Conservation (phyloP, 2,329 filamentous ascomycete genomes). For the Trichophyton verrucosum region DNA sequence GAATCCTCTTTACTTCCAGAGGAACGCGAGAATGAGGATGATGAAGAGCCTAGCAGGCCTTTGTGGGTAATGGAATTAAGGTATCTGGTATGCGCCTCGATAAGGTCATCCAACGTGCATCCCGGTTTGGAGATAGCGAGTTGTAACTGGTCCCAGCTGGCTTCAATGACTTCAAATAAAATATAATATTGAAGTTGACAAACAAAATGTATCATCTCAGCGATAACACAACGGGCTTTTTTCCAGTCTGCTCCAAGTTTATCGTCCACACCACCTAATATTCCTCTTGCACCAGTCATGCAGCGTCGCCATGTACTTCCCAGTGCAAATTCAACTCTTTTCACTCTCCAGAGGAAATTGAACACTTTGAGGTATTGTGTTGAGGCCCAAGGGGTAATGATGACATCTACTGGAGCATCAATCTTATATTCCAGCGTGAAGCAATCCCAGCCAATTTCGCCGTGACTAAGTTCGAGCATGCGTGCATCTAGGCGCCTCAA, state of each 20-base stretch:
- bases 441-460: slow-evolving; percentile 97
- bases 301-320: slow-evolving; percentile 84
- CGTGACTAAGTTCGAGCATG: slow-evolving; percentile 91
- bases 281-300: slow-evolving; percentile 89
- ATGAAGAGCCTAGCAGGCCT: slow-evolving; percentile 66
- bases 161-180: slow-evolving; percentile 94
- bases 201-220: slow-evolving; percentile 98
- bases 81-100: slow-evolving; percentile 80
- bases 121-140: slow-evolving; percentile 68
- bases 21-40: slow-evolving; percentile 31
- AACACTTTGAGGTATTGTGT: slow-evolving; percentile 98
- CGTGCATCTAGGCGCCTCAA: slow-evolving; percentile 86
- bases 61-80: slow-evolving; percentile 93
- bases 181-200: slow-evolving; percentile 98
- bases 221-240: slow-evolving; percentile 69
- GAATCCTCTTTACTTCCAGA: slow-evolving; percentile 52
- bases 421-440: slow-evolving; percentile 99
- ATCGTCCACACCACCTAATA: slow-evolving; percentile 64
- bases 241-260: slow-evolving; percentile 76
- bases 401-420: slow-evolving; percentile 88
- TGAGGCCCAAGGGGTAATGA: slow-evolving; percentile 89
- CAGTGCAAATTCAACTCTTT: slow-evolving; percentile 90
- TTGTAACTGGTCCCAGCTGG: slow-evolving; percentile 85
- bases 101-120: slow-evolving; percentile 88
- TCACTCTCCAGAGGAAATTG: slow-evolving; percentile 97